Conservation (phyloP, 2,329 filamentous ascomycete genomes). For the Sarocladium brachiariae region DNA sequence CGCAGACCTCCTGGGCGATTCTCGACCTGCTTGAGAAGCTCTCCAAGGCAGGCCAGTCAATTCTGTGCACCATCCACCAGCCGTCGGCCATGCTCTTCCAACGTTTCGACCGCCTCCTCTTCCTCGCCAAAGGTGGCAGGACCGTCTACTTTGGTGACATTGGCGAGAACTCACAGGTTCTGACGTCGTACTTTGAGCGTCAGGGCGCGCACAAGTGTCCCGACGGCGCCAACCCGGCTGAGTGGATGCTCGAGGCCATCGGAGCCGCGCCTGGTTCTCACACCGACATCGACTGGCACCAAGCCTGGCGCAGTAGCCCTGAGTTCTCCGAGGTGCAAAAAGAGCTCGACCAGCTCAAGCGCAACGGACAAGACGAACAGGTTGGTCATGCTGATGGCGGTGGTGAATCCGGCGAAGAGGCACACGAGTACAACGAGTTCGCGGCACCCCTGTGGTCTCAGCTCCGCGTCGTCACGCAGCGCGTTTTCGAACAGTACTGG, state of each 20-base stretch:
- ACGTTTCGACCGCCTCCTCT: constrained; percentile 49
- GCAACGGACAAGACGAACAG: background rate
- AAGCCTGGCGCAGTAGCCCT: constrained; percentile 44
- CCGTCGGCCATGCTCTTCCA: constrained; percentile 34
- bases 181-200: constrained; percentile 71
- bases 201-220: constrained; percentile 62
- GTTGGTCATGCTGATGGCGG: too few relatives aligned
- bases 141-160: constrained; percentile 12
- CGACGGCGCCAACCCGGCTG: constrained; percentile 66
- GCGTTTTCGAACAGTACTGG: constrained; percentile 28
- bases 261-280: constrained; percentile 57
- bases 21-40: constrained; percentile 61
- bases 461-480: constrained; percentile 27
- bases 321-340: constrained; percentile 25
- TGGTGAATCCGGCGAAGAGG: constrained; percentile 2
- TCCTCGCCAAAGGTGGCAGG: constrained; percentile 45
- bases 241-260: constrained; percentile 66
- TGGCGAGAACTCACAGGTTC: constrained; percentile 26
- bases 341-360: constrained; percentile 41
- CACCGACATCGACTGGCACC: constrained; percentile 51
- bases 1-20: constrained; percentile 58
- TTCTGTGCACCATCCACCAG: constrained; percentile 46
- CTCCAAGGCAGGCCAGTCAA: constrained; percentile 38
- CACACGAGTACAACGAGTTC: constrained; percentile 28
- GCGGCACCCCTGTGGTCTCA: constrained; percentile 24